Evolutionary conservation across 352 stramenopile species (phyloP).

Genomic region (Globisporangium emineosum): DNA sequence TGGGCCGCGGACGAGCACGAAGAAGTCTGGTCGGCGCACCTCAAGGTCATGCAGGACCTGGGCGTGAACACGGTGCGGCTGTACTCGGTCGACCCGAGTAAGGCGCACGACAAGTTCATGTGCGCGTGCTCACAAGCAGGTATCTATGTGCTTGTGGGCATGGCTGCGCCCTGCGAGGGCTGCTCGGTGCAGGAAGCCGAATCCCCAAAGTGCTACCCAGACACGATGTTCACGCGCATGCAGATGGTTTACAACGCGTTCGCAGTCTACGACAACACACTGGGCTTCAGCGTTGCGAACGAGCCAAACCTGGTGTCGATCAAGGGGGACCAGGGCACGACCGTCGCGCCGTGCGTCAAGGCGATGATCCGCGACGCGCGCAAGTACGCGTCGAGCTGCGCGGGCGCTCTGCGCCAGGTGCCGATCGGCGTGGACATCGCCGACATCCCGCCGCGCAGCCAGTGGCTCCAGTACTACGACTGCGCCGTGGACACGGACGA

Average conservation of each 20-base stretch:
- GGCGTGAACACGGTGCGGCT: slow-evolving; percentile 65
- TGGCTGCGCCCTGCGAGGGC: slow-evolving; percentile 35
- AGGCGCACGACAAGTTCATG: slow-evolving; percentile 79
- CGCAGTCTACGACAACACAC: slow-evolving; percentile 55
- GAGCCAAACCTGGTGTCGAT: slow-evolving; percentile 20
- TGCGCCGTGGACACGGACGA: slow-evolving; percentile 39
- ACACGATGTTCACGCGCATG: slow-evolving; percentile 36
- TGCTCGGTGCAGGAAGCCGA: slow-evolving; percentile 33
- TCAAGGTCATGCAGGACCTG: slow-evolving; percentile 49
- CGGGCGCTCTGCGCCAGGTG: slow-evolving; percentile 28
- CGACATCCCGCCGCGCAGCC: slow-evolving; percentile 35
- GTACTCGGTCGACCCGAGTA: slow-evolving; percentile 60
- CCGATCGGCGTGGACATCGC: slow-evolving; percentile 51
- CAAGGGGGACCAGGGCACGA: slow-evolving; percentile 8
- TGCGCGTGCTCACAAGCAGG: slow-evolving; percentile 47
- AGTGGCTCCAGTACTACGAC: slow-evolving; percentile 51
- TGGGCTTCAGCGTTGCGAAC: slow-evolving; percentile 42
- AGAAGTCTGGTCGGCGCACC: slow-evolving; percentile 44
- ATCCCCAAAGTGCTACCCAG: slow-evolving; percentile 45
- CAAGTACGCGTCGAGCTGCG: slow-evolving; percentile 40
- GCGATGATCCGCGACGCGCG: slow-evolving; percentile 42
- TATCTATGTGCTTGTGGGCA: slow-evolving; percentile 55
- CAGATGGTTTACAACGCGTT: slow-evolving; percentile 58
- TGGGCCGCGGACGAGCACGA: slow-evolving; percentile 60
- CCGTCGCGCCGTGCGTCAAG: slow-evolving; percentile 45